These are phyloP conservation scores for Blastosporella zonata DNA, from an alignment of 1,284 basidiomycete species.

Conservation along the genomic window DNA sequence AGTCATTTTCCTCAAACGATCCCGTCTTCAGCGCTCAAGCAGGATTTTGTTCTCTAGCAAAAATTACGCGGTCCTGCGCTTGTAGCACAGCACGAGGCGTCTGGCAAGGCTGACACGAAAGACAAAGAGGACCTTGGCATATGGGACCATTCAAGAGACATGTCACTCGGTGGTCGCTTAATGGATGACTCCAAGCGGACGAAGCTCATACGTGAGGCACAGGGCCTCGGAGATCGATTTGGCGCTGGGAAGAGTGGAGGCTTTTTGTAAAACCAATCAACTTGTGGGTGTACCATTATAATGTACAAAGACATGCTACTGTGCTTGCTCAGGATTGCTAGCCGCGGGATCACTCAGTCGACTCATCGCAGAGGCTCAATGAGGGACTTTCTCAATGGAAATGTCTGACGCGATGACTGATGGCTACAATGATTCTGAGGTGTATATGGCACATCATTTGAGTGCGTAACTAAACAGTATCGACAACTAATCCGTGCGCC, in stretches of 20 bases:
- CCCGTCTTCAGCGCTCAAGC: background rate
- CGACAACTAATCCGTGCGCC: too few relatives aligned
- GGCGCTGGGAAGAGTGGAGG: constrained; percentile 66
- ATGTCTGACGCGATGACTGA: too few relatives aligned
- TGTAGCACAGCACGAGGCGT: constrained; percentile 59
- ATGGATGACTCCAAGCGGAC: constrained; percentile 82
- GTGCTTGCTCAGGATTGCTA: too few relatives aligned
- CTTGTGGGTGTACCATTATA: background rate
- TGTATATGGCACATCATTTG: too few relatives aligned
- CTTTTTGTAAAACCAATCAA: constrained; percentile 36
- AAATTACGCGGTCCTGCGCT: constrained; percentile 66
- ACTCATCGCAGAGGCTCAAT: too few relatives aligned
- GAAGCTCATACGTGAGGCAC: constrained; percentile 76
- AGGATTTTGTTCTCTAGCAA: constrained; percentile 47
- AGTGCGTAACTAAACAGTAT: too few relatives aligned
- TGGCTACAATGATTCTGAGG: too few relatives aligned
- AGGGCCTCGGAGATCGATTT: constrained; percentile 77
- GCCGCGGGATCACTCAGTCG: too few relatives aligned
- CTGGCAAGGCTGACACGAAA: constrained; percentile 42
- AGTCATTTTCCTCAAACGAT: constrained; percentile 24
- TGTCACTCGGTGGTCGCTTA: constrained; percentile 78
- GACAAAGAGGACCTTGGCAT: constrained; percentile 61
- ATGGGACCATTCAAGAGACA: constrained; percentile 88
- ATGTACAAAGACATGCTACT: too few relatives aligned
- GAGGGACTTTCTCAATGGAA: too few relatives aligned